A percentile compares a stretch with the other conserved stretches of the same genome.
Evolutionary conservation across 2,329 filamentous ascomycete genomes (phyloP).

Genomic region (Aspergillus latus): DNA sequence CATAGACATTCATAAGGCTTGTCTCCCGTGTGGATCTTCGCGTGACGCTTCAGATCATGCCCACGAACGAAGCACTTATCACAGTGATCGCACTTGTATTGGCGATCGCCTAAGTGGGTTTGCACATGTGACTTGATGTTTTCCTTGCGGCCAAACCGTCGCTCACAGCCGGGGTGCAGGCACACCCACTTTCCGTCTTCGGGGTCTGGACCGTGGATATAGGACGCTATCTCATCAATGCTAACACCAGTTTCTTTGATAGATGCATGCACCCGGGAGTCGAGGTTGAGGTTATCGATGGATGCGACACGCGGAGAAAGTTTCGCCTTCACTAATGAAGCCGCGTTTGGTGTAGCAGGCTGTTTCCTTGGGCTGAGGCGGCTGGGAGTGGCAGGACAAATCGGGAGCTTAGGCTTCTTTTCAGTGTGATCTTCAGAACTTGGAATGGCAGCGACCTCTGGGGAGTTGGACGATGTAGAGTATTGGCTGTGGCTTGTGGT

Average conservation of each 20-base stretch:
- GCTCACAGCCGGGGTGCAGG: conserved; percentile 74
- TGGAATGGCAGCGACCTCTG: conserved; percentile 51
- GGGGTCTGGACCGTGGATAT: conserved; percentile 70
- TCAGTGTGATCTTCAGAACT: conserved; percentile 23
- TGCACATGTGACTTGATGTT: conserved; percentile 99
- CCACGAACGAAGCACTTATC: conserved; percentile 95
- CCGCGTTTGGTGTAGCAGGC: conserved; percentile 19
- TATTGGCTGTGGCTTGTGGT: conserved; percentile 41
- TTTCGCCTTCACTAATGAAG: conserved; percentile 33
- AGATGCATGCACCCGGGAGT: conserved; percentile 59
- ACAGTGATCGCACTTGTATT: conserved; percentile 91
- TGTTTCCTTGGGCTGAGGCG: conserved; percentile 24
- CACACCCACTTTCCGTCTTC: conserved; percentile 78
- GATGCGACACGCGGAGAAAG: conserved; percentile 46
- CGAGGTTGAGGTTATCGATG: conserved; percentile 51
- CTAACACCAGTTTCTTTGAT: conserved; percentile 80
- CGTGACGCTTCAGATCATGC: conserved; percentile 94
- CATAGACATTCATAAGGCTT: conserved; percentile 95
- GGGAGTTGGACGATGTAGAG: conserved; percentile 49
- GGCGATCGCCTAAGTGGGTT: conserved; percentile 93
- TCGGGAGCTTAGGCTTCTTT: conserved; percentile 32
- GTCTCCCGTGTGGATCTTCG: conserved; percentile 94
- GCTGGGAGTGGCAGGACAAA: conserved; percentile 29
- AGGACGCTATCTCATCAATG: conserved; percentile 75
- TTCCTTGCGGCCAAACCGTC: conserved; percentile 93